These are phyloP conservation scores for Stevia rebaudiana DNA, from an alignment of 140 eudicot genomes.

Conservation along the genomic window DNA sequence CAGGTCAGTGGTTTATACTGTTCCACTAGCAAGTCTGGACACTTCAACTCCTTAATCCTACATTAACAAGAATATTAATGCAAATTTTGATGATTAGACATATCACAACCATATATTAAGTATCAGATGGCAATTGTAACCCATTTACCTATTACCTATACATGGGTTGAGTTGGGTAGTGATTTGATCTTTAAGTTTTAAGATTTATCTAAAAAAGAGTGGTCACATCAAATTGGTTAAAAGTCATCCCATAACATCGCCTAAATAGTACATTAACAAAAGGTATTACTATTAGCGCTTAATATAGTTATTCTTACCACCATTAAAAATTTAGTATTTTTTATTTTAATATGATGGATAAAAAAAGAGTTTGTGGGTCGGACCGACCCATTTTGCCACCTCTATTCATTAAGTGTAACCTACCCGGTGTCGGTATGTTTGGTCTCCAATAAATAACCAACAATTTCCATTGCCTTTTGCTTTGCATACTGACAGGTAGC, in stretches of 20 bases:
- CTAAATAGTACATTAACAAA: background rate
- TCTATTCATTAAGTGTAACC: constrained; percentile 16
- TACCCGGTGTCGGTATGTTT: constrained; percentile 52
- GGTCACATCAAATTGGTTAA: background rate
- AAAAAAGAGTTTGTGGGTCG: background rate
- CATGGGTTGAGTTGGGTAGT: background rate
- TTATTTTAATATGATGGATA: background rate
- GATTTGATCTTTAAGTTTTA: background rate
- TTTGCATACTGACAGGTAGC: constrained; percentile 43
- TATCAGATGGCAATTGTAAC: background rate
- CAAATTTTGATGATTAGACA: background rate
- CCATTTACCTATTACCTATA: background rate
- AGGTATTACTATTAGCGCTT: background rate
- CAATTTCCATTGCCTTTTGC: constrained; percentile 51
- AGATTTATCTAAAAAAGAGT: background rate
- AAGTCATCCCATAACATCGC: background rate
- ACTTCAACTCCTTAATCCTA: constrained; percentile 71
- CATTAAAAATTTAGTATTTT: too few relatives aligned
- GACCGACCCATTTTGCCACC: constrained; percentile 1
- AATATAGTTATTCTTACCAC: background rate
- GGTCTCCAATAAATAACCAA: constrained; percentile 46
- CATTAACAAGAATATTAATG: constrained; percentile 9
- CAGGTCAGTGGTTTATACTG: constrained; percentile 62
- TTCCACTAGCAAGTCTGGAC: constrained; percentile 69
- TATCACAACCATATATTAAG: background rate